Percentiles rank a stretch among this genome's conserved stretches.
These are phyloP conservation scores for Rubia yunnanensis DNA, from an alignment of 257 asterid genomes.

Conservation along the genomic window DNA sequence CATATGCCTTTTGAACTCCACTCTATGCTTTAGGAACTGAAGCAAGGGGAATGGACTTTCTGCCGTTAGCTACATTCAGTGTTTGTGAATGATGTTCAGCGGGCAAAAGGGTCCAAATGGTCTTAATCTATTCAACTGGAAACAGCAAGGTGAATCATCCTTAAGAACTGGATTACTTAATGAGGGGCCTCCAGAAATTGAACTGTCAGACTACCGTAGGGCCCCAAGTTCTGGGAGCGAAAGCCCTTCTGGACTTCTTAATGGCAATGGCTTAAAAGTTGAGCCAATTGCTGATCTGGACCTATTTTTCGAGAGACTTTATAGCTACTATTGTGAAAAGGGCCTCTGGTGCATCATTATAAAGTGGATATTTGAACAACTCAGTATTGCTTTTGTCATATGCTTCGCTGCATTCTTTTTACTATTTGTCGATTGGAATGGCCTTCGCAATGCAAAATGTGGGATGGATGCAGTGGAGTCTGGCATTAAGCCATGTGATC, in stretches of 20 bases:
- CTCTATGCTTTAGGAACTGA: constrained; percentile 9
- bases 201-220: constrained; percentile 69
- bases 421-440: constrained; percentile 89
- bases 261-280: constrained; percentile 55
- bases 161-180: constrained; percentile 54
- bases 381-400: constrained; percentile 71
- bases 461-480: constrained; percentile 99
- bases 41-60: constrained; percentile 45
- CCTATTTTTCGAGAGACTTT: constrained; percentile 85
- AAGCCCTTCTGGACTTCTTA: constrained; percentile 94
- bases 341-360: constrained; percentile 96
- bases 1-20: background rate
- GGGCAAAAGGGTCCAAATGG: constrained; percentile 54
- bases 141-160: constrained; percentile 44
- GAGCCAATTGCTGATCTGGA: constrained; percentile 84
- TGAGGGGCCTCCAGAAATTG: constrained; percentile 61
- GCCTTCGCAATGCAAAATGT: constrained; percentile 90
- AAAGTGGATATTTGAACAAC: constrained; percentile 84
- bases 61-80: constrained; percentile 36
- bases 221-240: constrained; percentile 83
- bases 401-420: constrained; percentile 84
- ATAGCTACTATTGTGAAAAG: constrained; percentile 82
- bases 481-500: constrained; percentile 88
- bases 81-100: constrained; percentile 76
- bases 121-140: constrained; percentile 68